Evolutionary conservation across 2,329 filamentous ascomycete species (phyloP).

Genomic region (Cladosporium sp.): DNA sequence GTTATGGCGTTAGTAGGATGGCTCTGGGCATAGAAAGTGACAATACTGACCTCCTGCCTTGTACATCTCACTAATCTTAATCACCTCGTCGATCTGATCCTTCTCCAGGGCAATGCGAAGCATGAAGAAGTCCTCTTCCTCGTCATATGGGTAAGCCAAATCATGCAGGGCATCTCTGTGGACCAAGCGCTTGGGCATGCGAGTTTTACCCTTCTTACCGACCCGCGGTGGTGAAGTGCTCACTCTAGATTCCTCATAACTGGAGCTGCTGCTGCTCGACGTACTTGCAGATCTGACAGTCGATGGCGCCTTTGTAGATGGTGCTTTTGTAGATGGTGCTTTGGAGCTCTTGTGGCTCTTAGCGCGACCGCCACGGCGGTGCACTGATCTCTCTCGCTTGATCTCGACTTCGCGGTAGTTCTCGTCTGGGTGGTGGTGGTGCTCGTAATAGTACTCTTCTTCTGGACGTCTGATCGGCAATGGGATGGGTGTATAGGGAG

Average conservation of each 20-base stretch:
- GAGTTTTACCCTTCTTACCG: constrained; percentile 74
- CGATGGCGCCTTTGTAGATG: constrained; percentile 16
- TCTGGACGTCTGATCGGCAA: constrained; percentile 54
- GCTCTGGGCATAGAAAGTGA: neutral
- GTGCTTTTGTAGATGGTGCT: constrained; percentile 11
- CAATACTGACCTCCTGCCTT: constrained; percentile 40
- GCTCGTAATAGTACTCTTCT: constrained; percentile 63
- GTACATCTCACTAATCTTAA: constrained; percentile 76
- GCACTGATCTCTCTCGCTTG: constrained; percentile 41
- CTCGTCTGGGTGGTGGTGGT: constrained; percentile 35
- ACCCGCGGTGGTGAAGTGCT: constrained; percentile 29
- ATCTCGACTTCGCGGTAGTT: constrained; percentile 49
- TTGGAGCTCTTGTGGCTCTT: constrained; percentile 19
- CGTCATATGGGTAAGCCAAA: constrained; percentile 77
- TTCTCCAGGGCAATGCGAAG: constrained; percentile 82
- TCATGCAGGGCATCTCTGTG: constrained; percentile 77
- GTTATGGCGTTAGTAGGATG: constrained; percentile 17
- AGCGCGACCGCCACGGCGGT: constrained; percentile 23
- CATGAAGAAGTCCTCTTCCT: constrained; percentile 81
- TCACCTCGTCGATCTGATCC: constrained; percentile 85
- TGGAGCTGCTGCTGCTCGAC: constrained; percentile 38
- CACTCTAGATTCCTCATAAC: constrained; percentile 28
- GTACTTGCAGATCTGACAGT: constrained; percentile 21
- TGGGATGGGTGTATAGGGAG: constrained; percentile 64
- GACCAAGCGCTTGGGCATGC: constrained; percentile 76